Evolutionary conservation across 1,284 basidiomycete genomes (phyloP), one percentile per base, ranked within the genome.

Genomic region (Takashimella koratensis): DNA sequence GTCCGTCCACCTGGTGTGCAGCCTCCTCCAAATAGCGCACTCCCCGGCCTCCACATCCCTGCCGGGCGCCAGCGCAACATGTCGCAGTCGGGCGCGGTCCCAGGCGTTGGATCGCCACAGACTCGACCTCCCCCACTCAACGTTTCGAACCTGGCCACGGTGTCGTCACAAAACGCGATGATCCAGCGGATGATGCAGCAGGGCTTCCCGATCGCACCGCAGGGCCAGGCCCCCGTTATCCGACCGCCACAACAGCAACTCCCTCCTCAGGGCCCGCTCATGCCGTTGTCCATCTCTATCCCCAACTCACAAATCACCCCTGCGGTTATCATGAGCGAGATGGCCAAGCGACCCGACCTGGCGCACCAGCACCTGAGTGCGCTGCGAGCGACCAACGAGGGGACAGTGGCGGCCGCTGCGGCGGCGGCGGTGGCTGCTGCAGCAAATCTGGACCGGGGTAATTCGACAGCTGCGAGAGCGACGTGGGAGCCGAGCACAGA

Each of bases 31-130:
- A 51, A 59, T 41, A 57, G 55, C 47, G 58, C 55, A 36, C 44
- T 63, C 13, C 59, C 59, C 12, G 70, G 68, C 49, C 61, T 72
- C 2, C 68, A 70, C 43, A 65, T 72, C 23, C 70, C 70, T n/a
- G 49, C 64, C 3, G 60, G 56, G 42, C 67, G 67, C 54, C 66
- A 67, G 47, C 63, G 67, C 12, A 64, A 61, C 49, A 23, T 60
- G 3, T 43, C 47, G 8, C 57, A 57, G 22, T 50, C 47, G n/a
- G 20, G 25, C 13, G 23, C 30, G 21, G 43, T 49, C n/a, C 46
- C 23, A 36, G 44, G 45, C 21, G 36, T 36, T 3, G 36, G 24
- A 2, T 65, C 65, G 24, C 65, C 65, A 5, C 60, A 59, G 39
- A 49, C 64, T n/a, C 55, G 64, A 39, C 56, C 56, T 16, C 10